Evolutionary conservation across 1,284 basidiomycete genomes (phyloP).

Genomic region (Mycocalia duriaeana): DNA sequence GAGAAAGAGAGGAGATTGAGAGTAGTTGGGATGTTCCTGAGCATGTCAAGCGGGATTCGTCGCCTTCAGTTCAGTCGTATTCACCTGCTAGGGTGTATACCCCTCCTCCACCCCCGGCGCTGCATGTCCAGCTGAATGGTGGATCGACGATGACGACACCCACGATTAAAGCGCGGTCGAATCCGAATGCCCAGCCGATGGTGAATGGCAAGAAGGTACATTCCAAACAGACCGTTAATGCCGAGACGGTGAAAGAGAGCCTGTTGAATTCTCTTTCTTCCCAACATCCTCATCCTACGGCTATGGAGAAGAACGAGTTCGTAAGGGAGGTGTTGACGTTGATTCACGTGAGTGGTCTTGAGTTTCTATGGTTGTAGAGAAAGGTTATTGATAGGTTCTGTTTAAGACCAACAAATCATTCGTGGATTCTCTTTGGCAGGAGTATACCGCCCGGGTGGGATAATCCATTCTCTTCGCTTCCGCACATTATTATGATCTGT

Average conservation of each 20-base stretch:
- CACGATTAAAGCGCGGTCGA: constrained; percentile 8
- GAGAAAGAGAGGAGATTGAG: constrained; percentile 52
- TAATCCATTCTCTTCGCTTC: constrained; percentile 6
- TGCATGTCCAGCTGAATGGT: too few species aligned
- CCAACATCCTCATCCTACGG: constrained; percentile 16
- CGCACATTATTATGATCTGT: neutral
- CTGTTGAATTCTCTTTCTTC: constrained; percentile 22
- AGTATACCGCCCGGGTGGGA: constrained; percentile 33
- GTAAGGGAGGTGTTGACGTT: constrained; percentile 61
- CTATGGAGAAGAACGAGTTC: constrained; percentile 56
- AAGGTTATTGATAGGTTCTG: too few species aligned
- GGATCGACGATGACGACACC: constrained; percentile 22
- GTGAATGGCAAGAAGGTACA: constrained; percentile 16
- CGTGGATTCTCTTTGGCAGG: constrained; percentile 44
- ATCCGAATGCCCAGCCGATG: constrained; percentile 2
- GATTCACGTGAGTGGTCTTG: constrained; percentile 55
- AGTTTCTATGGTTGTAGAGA: neutral
- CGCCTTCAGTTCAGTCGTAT: constrained; percentile 14
- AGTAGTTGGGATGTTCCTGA: constrained; percentile 51
- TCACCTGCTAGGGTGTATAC: constrained; percentile 10
- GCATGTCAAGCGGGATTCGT: neutral
- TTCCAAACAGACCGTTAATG: neutral
- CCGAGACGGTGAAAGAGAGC: constrained; percentile 17
- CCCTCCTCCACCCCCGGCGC: neutral
- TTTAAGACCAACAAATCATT: constrained; percentile 47